Percentiles rank a stretch among this genome's conserved stretches.
These are phyloP conservation scores for Chlamydomonas eustigma DNA, from an alignment of 139 green algal species.

Conservation along the genomic window DNA sequence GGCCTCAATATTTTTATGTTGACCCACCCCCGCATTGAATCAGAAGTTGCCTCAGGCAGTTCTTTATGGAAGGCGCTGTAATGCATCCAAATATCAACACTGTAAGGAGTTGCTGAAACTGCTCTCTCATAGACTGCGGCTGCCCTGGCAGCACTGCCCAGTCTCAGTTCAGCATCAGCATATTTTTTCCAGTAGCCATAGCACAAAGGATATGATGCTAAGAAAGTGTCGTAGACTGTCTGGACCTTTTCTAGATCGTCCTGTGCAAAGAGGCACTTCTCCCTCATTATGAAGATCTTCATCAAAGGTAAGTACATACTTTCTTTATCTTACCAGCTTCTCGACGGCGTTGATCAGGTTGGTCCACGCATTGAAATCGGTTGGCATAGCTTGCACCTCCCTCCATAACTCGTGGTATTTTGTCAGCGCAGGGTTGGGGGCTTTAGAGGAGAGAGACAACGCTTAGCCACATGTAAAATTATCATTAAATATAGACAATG, in stretches of 20 bases:
- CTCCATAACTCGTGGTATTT: conserved; percentile 33
- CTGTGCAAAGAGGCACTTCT: neutral
- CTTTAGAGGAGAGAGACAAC: no score
- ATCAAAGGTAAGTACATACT: no score
- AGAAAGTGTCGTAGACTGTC: conserved; percentile 65
- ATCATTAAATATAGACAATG: no score
- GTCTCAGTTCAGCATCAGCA: conserved; percentile 57
- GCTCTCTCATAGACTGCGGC: conserved; percentile 67
- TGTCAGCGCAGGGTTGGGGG: conserved; percentile 23
- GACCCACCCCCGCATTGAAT: conserved; percentile 58
- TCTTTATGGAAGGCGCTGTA: conserved; percentile 49
- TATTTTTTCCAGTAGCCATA: conserved; percentile 92
- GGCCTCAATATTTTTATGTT: no score
- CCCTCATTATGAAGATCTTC: no score
- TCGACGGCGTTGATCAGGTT: conserved; percentile 59
- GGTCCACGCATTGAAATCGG: conserved; percentile 70
- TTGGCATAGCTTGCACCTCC: conserved; percentile 48
- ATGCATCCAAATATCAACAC: conserved; percentile 70
- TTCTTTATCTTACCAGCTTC: conserved; percentile 27
- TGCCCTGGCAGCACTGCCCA: conserved; percentile 34
- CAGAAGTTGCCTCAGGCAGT: conserved; percentile 20
- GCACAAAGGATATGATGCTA: conserved; percentile 75
- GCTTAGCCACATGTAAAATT: no score
- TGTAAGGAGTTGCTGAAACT: conserved; percentile 63
- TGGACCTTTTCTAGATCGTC: conserved; percentile 55